Conservation (phyloP, 148 eudicot species). For the Vaccinium vitisidaea region DNA sequence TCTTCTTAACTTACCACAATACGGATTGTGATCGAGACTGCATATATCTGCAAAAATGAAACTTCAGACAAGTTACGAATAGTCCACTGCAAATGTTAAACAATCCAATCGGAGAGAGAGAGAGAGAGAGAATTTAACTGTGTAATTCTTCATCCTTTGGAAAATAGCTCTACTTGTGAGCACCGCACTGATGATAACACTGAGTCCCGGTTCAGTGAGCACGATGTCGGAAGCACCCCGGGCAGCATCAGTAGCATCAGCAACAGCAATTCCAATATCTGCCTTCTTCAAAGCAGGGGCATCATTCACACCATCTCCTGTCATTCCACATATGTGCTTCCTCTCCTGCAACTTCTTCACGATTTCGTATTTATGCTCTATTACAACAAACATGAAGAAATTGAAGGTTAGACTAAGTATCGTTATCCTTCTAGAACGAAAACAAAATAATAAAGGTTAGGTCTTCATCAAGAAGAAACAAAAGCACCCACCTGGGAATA, state of each 20-base stretch:
- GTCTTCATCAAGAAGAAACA: neutral
- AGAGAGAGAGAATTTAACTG: conserved; percentile 39
- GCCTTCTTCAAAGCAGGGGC: conserved; percentile 97
- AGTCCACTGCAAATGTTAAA: neutral
- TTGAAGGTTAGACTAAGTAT: conserved; percentile 8
- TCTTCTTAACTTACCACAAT: conserved; percentile 70
- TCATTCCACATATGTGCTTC: conserved; percentile 98
- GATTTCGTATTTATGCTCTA: conserved; percentile 95
- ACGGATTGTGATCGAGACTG: conserved; percentile 98
- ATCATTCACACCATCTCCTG: conserved; percentile 97
- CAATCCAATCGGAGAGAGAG: neutral
- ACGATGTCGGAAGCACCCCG: conserved; percentile 93
- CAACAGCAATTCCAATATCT: conserved; percentile 95
- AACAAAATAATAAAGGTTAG: neutral
- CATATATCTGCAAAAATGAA: conserved; percentile 66
- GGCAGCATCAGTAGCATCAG: conserved; percentile 97
- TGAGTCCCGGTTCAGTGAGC: conserved; percentile 92
- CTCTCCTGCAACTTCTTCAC: conserved; percentile 95
- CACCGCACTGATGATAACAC: conserved; percentile 96
- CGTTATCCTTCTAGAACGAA: neutral
- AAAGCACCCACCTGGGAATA: conserved; percentile 65
- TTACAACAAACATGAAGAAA: conserved; percentile 5
- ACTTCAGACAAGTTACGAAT: neutral
- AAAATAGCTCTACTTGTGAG: conserved; percentile 94
- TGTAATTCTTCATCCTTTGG: conserved; percentile 97